These are phyloP conservation scores for Phymatotrichopsis omnivora DNA, from an alignment of 2,329 filamentous ascomycete genomes.

Conservation along the genomic window DNA sequence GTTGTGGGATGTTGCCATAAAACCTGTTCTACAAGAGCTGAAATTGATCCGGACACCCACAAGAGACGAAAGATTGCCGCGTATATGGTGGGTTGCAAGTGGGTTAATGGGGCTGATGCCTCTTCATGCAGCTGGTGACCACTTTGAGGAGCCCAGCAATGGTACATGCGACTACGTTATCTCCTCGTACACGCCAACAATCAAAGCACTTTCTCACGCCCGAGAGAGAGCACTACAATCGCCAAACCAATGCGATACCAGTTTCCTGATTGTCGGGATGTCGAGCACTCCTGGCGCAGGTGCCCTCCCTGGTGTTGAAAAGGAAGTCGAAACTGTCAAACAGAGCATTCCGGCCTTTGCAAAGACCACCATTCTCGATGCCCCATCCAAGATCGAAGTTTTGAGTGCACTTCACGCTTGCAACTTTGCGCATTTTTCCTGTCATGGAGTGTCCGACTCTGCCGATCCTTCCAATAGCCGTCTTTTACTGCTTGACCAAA, in stretches of 20 bases:
- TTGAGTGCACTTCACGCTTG: not conserved
- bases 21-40: constrained; percentile 10
- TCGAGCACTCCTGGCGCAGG: not conserved
- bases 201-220: constrained; percentile 18
- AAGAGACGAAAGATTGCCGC: no score
- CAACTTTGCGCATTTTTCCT: constrained; percentile 25
- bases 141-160: constrained; percentile 9
- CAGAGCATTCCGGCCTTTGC: no score
- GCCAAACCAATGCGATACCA: not conserved
- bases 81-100: constrained; percentile 18
- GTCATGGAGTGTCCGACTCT: constrained; percentile 24
- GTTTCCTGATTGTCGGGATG: not conserved
- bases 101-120: constrained; percentile 3
- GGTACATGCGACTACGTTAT: constrained; percentile 8
- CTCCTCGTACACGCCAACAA: constrained; percentile 17
- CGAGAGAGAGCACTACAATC: constrained; percentile 6
- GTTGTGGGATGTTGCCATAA: constrained; percentile 21
- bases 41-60: no score
- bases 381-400: not conserved
- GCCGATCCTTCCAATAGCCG: constrained; percentile 25
- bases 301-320: not conserved
- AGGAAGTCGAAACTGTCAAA: not conserved
- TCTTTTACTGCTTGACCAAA: constrained; percentile 8
- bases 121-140: constrained; percentile 18
- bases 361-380: not conserved